phyloP scores from a whole-genome alignment of 805 yeast genomes.

The Torulaspora quercuum region DNA sequence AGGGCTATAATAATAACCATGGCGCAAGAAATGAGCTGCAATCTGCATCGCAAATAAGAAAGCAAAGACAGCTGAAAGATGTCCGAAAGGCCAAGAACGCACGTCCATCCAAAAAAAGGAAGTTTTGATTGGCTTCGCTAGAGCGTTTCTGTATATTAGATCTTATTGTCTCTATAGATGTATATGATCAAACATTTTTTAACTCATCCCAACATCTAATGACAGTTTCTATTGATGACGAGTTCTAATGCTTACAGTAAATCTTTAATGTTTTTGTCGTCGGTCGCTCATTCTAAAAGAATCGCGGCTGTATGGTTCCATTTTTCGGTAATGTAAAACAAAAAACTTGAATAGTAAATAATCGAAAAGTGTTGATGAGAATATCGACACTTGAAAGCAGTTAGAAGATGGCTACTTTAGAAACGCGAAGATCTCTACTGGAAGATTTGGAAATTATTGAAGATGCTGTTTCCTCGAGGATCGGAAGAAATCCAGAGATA shows the following conservation, averaged over 20 bases:
- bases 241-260: no score
- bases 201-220: no score
- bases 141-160: no score
- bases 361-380: no score
- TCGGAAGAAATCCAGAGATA: conserved; percentile 58
- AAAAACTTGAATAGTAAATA: no score
- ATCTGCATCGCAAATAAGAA: conserved; percentile 72
- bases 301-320: no score
- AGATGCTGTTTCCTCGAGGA: conserved; percentile 56
- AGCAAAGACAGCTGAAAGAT: conserved; percentile 64
- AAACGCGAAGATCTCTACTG: conserved; percentile 38
- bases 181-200: no score
- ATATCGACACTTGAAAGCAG: neutral
- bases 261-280: no score
- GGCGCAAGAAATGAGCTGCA: conserved; percentile 52
- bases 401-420: conserved; percentile 28
- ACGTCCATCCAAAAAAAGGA: conserved; percentile 55
- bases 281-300: no score
- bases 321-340: no score
- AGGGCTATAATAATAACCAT: conserved; percentile 51
- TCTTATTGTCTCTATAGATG: no score
- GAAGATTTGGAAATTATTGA: conserved; percentile 77
- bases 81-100: conserved; percentile 81
- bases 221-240: neutral
- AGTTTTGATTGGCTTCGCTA: conserved; percentile 4